Evolutionary conservation across 257 asterid genomes (phyloP).

Genomic region (Verbena officinalis): DNA sequence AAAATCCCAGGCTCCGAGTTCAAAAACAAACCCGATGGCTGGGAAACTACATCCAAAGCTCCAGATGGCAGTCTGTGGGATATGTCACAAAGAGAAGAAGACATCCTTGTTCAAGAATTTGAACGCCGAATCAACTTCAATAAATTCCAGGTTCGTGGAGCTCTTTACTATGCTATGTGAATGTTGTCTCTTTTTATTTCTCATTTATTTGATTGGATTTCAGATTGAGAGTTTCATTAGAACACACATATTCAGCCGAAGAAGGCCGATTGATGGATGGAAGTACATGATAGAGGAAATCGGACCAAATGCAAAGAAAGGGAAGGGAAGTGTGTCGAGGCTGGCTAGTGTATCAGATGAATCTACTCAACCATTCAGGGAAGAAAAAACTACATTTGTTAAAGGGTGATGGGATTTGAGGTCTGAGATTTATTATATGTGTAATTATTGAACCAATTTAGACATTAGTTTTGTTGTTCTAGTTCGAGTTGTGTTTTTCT

Average conservation of each 20-base stretch:
- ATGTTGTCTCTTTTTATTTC: neutral
- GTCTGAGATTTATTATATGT: slow-evolving; percentile 7
- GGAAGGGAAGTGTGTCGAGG: slow-evolving; percentile 81
- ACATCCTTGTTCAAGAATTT: slow-evolving; percentile 90
- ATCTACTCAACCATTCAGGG: slow-evolving; percentile 80
- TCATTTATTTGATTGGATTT: slow-evolving; percentile 13
- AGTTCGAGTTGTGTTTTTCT: neutral
- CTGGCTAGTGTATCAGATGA: slow-evolving; percentile 75
- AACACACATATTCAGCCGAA: slow-evolving; percentile 69
- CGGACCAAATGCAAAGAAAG: slow-evolving; percentile 86
- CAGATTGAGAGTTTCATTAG: slow-evolving; percentile 96
- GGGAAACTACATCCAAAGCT: slow-evolving; percentile 78
- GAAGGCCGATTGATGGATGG: slow-evolving; percentile 95
- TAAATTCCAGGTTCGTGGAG: slow-evolving; percentile 75
- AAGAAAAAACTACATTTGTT: slow-evolving; percentile 48
- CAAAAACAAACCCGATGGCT: slow-evolving; percentile 88
- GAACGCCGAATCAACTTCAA: slow-evolving; percentile 92
- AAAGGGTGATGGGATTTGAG: slow-evolving; percentile 32
- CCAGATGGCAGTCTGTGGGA: slow-evolving; percentile 89
- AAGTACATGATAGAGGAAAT: slow-evolving; percentile 92
- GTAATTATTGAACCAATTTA: neutral
- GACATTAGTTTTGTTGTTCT: slow-evolving; percentile 7
- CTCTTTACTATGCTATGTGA: neutral
- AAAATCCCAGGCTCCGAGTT: slow-evolving; percentile 49
- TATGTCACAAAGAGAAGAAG: slow-evolving; percentile 95